Conservation (phyloP, 192 early-diverging fungal genomes). For the Rhizophagus sp. region DNA sequence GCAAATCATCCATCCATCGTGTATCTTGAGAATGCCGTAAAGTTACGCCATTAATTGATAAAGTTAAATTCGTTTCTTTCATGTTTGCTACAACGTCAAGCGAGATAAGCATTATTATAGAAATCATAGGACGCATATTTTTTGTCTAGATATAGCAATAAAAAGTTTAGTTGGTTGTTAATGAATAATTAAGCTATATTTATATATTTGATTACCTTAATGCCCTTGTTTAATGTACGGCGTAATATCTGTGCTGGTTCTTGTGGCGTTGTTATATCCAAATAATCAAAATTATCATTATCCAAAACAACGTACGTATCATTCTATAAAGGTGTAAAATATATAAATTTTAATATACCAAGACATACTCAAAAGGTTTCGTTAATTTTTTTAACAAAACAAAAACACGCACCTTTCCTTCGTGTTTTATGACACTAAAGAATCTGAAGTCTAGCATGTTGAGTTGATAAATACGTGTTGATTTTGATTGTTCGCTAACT, state of each 20-base stretch:
- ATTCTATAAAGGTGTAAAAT: slow-evolving; percentile 30
- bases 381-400: not conserved
- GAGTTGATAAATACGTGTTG: slow-evolving; percentile 29
- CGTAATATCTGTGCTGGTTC: slow-evolving; percentile 39
- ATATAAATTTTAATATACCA: not conserved
- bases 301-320: slow-evolving; percentile 53
- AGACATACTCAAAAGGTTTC: not conserved
- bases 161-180: not conserved
- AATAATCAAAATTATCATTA: slow-evolving; percentile 50
- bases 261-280: slow-evolving; percentile 37
- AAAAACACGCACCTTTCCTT: slow-evolving; percentile 38
- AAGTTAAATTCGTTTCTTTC: slow-evolving; percentile 56
- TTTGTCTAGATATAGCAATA: slow-evolving; percentile 37
- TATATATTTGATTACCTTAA: slow-evolving; percentile 40
- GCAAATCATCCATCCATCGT: slow-evolving; percentile 51
- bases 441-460: slow-evolving; percentile 47
- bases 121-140: slow-evolving; percentile 57
- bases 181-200: not conserved
- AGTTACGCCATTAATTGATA: slow-evolving; percentile 47
- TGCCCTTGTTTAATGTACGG: slow-evolving; percentile 45
- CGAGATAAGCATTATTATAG: slow-evolving; percentile 52
- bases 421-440: slow-evolving; percentile 52
- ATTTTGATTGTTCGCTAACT: not conserved
- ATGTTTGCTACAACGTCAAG: slow-evolving; percentile 56
- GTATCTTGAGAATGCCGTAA: slow-evolving; percentile 44